These are phyloP conservation scores for Fusarium sp. DNA, from an alignment of 2,329 filamentous ascomycete genomes.

Conservation along the genomic window DNA sequence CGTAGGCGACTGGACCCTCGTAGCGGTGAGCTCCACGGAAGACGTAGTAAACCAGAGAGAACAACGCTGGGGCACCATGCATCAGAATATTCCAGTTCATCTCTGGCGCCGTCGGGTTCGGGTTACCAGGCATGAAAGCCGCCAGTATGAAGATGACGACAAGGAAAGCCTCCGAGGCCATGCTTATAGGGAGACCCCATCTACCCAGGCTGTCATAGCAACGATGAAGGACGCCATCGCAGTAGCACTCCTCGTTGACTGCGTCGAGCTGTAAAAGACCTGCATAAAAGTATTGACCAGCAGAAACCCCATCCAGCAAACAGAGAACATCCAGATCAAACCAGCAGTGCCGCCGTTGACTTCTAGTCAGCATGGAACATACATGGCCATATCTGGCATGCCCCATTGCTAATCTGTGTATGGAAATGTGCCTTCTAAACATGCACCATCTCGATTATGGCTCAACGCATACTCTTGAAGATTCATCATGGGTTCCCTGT, in stretches of 20 bases:
- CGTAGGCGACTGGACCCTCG: constrained; percentile 33
- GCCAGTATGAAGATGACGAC: constrained; percentile 34
- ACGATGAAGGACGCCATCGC: constrained; percentile 34
- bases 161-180: constrained; percentile 31
- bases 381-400: too few relatives aligned
- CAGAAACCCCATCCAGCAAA: constrained; percentile 52
- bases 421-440: too few relatives aligned
- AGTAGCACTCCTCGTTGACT: constrained; percentile 29
- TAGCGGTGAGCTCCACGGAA: constrained; percentile 29
- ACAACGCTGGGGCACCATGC: constrained; percentile 12
- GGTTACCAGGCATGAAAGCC: constrained; percentile 38
- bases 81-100: constrained; percentile 41
- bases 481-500: too few relatives aligned
- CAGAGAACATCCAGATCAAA: constrained; percentile 56
- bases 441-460: too few relatives aligned
- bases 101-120: constrained; percentile 18
- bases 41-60: constrained; percentile 28
- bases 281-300: constrained; percentile 48
- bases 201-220: constrained; percentile 33
- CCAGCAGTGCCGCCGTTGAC: constrained; percentile 57
- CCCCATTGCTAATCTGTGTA: too few relatives aligned
- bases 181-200: constrained; percentile 35
- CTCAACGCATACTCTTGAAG: too few relatives aligned
- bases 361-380: too few relatives aligned
- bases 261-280: constrained; percentile 36